Base-by-base conservation (phyloP, 148 eudicot species). In the Salicornia ramosissima region DNA sequence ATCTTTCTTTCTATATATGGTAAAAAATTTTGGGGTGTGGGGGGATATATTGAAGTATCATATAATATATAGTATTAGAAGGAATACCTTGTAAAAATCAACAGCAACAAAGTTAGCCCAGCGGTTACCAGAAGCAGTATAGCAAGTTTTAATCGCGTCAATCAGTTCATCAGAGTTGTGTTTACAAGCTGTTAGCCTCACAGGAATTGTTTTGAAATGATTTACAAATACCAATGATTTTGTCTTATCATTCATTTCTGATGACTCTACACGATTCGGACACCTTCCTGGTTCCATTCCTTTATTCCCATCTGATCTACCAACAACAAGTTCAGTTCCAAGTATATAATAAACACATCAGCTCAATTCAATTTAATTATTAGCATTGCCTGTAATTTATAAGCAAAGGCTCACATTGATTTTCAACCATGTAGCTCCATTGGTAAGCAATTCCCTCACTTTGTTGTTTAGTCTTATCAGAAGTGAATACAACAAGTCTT, bases 71-170 rank as follows among this genome's bases (percentile, higher is more conserved):
- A n/a, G 26, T 2, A 22, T 36, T 24, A 29, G 14, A 8, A 25
- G 39, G 39, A 7, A 1, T 64, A 76, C 83, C 80, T 76, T 72
- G 62, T 80, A 80, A 24, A 63, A 76, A 70, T 80, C 80, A 52
- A 76, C 80, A 24, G 83, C 83, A n/a, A 80, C 73, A 45, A 76
- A 80, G 24, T 80, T 80, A 31, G 83, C 71, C 83, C 83, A 80
- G 8, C 77, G 68, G 21, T 80, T 65, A 51, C 71, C 83, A 57
- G 77, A 71, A 72, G 68, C 71, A 29, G 21, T 30, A 50, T 68
- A 40, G 66, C 83, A 80, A 1, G 80, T 72, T 19, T 69, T 69
- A 47, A 76, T 63, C 80, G 56, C 57, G 13, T 58, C 29, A 67
- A 73, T 68, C 31, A 80, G 65, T 49, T 65, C 65, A 7, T 12